Evolutionary conservation across 495 filamentous ascomycete species (phyloP).

Genomic region (Talaromyces liani): DNA sequence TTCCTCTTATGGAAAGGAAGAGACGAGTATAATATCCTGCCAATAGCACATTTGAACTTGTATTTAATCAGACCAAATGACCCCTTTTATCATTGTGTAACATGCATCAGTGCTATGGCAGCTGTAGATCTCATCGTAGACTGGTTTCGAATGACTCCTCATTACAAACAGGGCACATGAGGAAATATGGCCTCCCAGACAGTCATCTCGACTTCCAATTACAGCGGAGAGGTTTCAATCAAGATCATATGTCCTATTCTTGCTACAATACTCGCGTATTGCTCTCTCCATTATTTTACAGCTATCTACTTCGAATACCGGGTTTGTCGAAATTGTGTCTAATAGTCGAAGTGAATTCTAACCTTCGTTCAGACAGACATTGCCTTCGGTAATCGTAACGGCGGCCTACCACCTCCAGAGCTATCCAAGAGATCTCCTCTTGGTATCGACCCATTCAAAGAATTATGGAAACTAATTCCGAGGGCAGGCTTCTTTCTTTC

Average conservation of each 20-base stretch:
- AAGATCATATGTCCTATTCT: neutral
- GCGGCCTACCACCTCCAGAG: slow-evolving; percentile 25
- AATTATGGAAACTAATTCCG: slow-evolving; percentile 25
- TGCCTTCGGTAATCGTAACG: slow-evolving; percentile 15
- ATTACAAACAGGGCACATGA: neutral
- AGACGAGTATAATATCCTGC: neutral
- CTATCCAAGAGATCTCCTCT: slow-evolving; percentile 30
- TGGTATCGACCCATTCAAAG: slow-evolving; percentile 30
- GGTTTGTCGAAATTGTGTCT: neutral
- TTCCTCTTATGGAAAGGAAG: neutral
- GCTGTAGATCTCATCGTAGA: neutral
- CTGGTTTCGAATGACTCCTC: neutral
- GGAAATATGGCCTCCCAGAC: neutral
- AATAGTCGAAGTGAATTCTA: neutral
- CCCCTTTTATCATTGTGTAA: neutral
- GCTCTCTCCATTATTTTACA: neutral
- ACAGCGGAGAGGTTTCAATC: neutral
- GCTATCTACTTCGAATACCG: neutral
- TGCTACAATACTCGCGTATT: neutral
- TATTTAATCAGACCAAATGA: neutral
- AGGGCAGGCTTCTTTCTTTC: slow-evolving; percentile 26
- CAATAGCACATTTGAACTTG: neutral
- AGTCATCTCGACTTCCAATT: neutral
- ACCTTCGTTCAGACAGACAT: neutral
- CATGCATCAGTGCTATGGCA: neutral